Percentiles rank a stretch among this genome's conserved stretches.
These are phyloP conservation scores for Blechomonas ayalai DNA, from an alignment of 208 protist species.

Conservation along the genomic window DNA sequence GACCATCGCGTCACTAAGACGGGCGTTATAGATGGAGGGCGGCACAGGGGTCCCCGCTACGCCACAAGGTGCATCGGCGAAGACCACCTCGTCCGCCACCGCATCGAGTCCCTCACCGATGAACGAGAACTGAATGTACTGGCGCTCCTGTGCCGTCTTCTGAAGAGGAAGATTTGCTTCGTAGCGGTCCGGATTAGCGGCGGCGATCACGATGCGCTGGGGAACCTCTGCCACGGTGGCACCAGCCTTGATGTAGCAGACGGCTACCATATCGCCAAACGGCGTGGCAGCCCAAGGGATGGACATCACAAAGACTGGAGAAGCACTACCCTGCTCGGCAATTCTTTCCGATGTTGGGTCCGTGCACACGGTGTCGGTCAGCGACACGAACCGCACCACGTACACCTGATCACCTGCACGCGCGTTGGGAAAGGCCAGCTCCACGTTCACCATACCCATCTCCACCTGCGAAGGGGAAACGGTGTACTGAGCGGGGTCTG, in stretches of 20 bases:
- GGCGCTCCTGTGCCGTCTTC: slow-evolving; percentile 24
- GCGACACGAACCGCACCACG: slow-evolving; percentile 46
- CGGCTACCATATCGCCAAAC: slow-evolving; percentile 26
- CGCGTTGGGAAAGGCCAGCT: slow-evolving; percentile 44
- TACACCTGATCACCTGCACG: slow-evolving; percentile 58
- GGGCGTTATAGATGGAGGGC: slow-evolving; percentile 25
- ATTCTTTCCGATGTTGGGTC: slow-evolving; percentile 30
- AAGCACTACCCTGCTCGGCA: slow-evolving; percentile 16
- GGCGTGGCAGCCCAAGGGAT: slow-evolving; percentile 26
- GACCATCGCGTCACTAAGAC: slow-evolving; percentile 18
- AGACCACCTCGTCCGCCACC: slow-evolving; percentile 41
- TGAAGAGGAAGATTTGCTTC: slow-evolving; percentile 26
- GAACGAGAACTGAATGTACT: slow-evolving; percentile 74
- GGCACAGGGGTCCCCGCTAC: slow-evolving; percentile 5
- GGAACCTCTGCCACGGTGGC: slow-evolving; percentile 83
- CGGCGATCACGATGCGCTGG: slow-evolving; percentile 42
- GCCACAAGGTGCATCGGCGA: slow-evolving; percentile 53
- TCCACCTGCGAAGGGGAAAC: slow-evolving; percentile 39
- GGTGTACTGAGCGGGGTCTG: slow-evolving; percentile 44
- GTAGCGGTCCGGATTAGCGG: slow-evolving; percentile 66
- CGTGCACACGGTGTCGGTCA: slow-evolving; percentile 70
- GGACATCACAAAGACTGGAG: slow-evolving; percentile 49
- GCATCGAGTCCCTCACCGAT: slow-evolving; percentile 34
- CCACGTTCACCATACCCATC: slow-evolving; percentile 43
- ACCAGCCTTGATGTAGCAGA: slow-evolving; percentile 65